Base-by-base conservation (phyloP, 768 basidiomycete genomes). In the Pisolithus orientalis region DNA sequence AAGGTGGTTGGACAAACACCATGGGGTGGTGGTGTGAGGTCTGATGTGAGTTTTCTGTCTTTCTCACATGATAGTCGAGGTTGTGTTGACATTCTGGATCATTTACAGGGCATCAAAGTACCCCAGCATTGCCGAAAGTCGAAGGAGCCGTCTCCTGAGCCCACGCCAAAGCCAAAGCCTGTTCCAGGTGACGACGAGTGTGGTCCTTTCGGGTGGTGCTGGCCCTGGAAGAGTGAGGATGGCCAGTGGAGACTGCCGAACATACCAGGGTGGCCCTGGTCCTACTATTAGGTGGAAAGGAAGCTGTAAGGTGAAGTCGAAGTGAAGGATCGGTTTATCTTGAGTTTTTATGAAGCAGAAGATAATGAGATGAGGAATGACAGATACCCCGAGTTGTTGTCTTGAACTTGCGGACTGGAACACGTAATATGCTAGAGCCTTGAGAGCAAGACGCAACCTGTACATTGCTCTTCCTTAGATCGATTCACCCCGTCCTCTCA, bases 11-110 rank as follows among this genome's bases (percentile, higher is more conserved):
- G 90, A 48, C 73, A 78, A 53, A 90, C 90, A 7, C 93, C 92
- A 16, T 96, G 94, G 94, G 94, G 94, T 62, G 91, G 92, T 79
- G 94, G 93, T 53, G 71, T 90, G 49, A 79, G 94, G 55, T 77
- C 75, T 16, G 80, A 92, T 59, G 88, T 78, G 62, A 56, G 71
- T 60, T 1, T 6, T 13, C 1, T n/a, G 10, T 3, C 11, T 3
- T 29, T 3, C n/a, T n/a, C 29, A 38, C 52, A 43, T 32, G 1
- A 4, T 9, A 3, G 32, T 34, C 32, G 32, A 11, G 11, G 10
- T 37, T 43, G 21, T n/a, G n/a, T 37, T 34, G 3, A 27, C 28
- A 8, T 37, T 25, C 9, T 47, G 31, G 13, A 27, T 62, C 10
- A 62, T 29, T 4, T 40, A 47, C 49, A 80, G 70, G 80, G 78